Percentiles rank a stretch among this genome's conserved stretches.
Conservation (phyloP, 805 yeast genomes). For the Wickerhamomyces hampshirensis region DNA sequence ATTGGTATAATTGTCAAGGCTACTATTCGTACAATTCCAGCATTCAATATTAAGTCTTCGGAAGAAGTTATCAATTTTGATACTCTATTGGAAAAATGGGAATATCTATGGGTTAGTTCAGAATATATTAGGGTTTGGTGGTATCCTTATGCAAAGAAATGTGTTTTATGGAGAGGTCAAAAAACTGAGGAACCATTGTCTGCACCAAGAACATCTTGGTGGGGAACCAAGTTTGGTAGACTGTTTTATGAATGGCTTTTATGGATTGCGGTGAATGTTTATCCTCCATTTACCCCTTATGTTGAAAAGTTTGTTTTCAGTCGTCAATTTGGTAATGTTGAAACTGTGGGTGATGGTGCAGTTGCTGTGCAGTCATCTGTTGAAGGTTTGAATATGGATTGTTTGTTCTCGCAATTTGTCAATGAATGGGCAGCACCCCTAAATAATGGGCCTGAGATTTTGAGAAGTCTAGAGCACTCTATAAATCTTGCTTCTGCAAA, state of each 20-base stretch:
- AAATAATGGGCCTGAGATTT: conserved; percentile 66
- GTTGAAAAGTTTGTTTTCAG: conserved; percentile 82
- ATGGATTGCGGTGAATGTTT: conserved; percentile 70
- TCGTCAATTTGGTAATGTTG: conserved; percentile 77
- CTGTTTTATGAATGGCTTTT: conserved; percentile 72
- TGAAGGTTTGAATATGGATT: conserved; percentile 91
- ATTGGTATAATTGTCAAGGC: conserved; percentile 86
- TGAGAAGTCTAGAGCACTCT: conserved; percentile 56
- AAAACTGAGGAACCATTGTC: conserved; percentile 64
- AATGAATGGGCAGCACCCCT: conserved; percentile 97
- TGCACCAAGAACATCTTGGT: conserved; percentile 72
- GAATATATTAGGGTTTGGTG: conserved; percentile 95
- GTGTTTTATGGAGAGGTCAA: conserved; percentile 87
- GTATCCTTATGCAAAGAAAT: conserved; percentile 88
- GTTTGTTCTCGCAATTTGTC: conserved; percentile 88
- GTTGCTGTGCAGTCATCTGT: conserved; percentile 75
- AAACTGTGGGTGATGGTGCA: conserved; percentile 55
- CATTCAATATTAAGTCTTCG: conserved; percentile 71
- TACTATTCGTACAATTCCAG: conserved; percentile 79
- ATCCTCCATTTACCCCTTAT: conserved; percentile 74
- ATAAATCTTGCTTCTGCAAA: conserved; percentile 54
- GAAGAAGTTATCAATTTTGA: conserved; percentile 82
- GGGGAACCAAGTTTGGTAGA: conserved; percentile 78
- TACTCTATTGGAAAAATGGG: conserved; percentile 68
- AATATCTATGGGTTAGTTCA: conserved; percentile 77